Evolutionary conservation across 2,329 filamentous ascomycete genomes (phyloP).

Genomic region (Neurospora sp.): DNA sequence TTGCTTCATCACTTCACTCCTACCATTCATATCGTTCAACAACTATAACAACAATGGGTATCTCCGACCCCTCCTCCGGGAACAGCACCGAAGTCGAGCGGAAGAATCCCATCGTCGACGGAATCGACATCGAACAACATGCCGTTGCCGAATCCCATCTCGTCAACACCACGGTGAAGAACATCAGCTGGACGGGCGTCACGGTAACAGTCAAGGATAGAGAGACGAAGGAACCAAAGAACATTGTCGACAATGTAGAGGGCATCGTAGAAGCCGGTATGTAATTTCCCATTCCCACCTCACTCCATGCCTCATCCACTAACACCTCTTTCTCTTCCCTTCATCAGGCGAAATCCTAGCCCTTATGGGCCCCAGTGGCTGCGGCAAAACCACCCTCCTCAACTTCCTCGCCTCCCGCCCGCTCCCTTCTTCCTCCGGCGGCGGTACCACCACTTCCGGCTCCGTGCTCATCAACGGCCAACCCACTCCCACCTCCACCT

Average conservation of each 20-base stretch:
- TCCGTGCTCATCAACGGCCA: slow-evolving; percentile 55
- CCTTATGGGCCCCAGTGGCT: slow-evolving; percentile 65
- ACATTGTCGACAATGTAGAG: slow-evolving; percentile 52
- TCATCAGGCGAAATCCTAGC: slow-evolving; percentile 59
- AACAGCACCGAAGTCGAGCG: slow-evolving; percentile 11
- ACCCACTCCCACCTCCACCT: slow-evolving; percentile 39
- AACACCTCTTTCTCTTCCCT: neutral
- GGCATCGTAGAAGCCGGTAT: slow-evolving; percentile 55
- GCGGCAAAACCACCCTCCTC: slow-evolving; percentile 76
- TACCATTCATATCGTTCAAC: neutral
- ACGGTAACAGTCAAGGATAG: slow-evolving; percentile 68
- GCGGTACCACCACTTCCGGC: slow-evolving; percentile 38
- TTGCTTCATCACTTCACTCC: neutral
- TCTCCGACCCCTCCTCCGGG: slow-evolving; percentile 5
- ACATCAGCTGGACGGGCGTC: slow-evolving; percentile 56
- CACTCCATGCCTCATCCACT: neutral
- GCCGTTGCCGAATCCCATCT: slow-evolving; percentile 38
- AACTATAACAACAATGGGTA: slow-evolving; percentile 5
- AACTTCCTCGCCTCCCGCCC: slow-evolving; percentile 61
- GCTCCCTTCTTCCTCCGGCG: slow-evolving; percentile 16
- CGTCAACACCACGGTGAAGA: slow-evolving; percentile 53
- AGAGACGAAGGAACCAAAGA: slow-evolving; percentile 50
- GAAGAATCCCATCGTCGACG: slow-evolving; percentile 4
- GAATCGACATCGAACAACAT: slow-evolving; percentile 21
- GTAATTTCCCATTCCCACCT: neutral